Evolutionary conservation across 805 yeast species (phyloP), one percentile per base, ranked within the genome.

Genomic region (Ogataea minuta): DNA sequence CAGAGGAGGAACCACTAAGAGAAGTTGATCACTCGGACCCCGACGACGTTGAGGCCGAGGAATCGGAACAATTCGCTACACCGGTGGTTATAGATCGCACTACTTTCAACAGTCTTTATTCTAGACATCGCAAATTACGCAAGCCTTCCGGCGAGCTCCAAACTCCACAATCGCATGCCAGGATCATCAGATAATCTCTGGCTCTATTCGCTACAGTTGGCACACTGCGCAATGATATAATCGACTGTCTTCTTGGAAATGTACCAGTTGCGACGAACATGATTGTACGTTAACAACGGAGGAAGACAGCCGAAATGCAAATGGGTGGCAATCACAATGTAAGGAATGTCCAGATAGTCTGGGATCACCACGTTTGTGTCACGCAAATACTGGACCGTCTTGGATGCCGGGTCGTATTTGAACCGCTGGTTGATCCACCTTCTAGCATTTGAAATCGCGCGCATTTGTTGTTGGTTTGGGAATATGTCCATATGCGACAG

Each of bases 391-490:
- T 44, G 53, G n/a, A 58, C 61, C 20, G 50, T 39, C 15, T 44
- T 44, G 2, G 44, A 31, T 3, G 23, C 20, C 6, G 44, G 24
- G 33, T 57, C 52, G 26, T 34, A 53, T 31, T 50, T 53, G 41
- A 58, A 58, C 34, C 63, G 43, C 41, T 58, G 63, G 36, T 58
- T 58, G 44, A 58, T 58, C 63, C 63, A 58, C 32, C 63, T 45
- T 34, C 63, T 32, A 6, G 63, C 60, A 34, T 57, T 56, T 4
- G 63, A 56, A 17, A 58, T 50, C 9, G 56, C 50, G 33, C 63
- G 38, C 62, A 58, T 57, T 27, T 58, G 59, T 28, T 46, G 54
- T 31, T 57, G 56, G 12, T 45, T 53, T 5, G 60, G 58, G 26
- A 41, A 46, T 15, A 58, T 54, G 20, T 44, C 31, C 48, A 56